Conservation (phyloP, 75 land plant species). For the Larix kaempferi region DNA sequence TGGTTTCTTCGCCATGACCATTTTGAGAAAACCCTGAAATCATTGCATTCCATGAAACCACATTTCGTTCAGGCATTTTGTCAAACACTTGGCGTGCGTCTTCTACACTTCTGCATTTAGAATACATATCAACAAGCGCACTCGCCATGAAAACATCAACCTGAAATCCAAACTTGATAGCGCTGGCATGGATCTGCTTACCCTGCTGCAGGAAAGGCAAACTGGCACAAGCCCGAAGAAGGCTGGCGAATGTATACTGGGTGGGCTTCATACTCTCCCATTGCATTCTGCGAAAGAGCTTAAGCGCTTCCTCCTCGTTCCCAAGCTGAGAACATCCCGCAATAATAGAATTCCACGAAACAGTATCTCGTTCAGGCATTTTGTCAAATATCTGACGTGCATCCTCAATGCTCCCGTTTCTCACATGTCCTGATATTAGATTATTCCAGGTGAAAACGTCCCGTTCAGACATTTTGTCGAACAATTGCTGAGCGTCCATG, state of each 20-base stretch:
- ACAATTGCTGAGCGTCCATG: conserved; percentile 17
- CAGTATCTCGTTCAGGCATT: conserved; percentile 3
- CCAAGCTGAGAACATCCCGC: conserved; percentile 16
- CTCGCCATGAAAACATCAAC: conserved; percentile 17
- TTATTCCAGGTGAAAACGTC: conserved; percentile 1
- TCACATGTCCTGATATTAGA: conserved; percentile 2
- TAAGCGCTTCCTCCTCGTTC: conserved; percentile 6
- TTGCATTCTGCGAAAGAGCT: conserved; percentile 24
- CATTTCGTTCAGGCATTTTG: conserved; percentile 15
- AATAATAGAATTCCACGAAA: conserved; percentile 12
- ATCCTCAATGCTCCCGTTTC: neutral
- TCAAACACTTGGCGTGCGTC: conserved; percentile 27
- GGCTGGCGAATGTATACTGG: conserved; percentile 24
- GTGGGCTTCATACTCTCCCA: conserved; percentile 8
- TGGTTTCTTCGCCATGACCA: conserved; percentile 18
- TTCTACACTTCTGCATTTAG: conserved; percentile 11
- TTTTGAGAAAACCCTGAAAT: conserved; percentile 33
- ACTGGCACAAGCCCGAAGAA: conserved; percentile 28
- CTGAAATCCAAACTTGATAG: conserved; percentile 17
- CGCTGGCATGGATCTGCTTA: conserved; percentile 13
- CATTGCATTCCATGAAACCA: conserved; percentile 38
- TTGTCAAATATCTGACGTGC: conserved; percentile 14
- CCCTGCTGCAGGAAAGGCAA: conserved; percentile 8
- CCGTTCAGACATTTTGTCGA: conserved; percentile 17
- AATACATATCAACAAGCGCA: conserved; percentile 25